Percentiles rank a stretch among this genome's conserved stretches.
These are phyloP conservation scores for Nigrospora oryzae DNA, from an alignment of 2,329 filamentous ascomycete genomes.

Conservation along the genomic window DNA sequence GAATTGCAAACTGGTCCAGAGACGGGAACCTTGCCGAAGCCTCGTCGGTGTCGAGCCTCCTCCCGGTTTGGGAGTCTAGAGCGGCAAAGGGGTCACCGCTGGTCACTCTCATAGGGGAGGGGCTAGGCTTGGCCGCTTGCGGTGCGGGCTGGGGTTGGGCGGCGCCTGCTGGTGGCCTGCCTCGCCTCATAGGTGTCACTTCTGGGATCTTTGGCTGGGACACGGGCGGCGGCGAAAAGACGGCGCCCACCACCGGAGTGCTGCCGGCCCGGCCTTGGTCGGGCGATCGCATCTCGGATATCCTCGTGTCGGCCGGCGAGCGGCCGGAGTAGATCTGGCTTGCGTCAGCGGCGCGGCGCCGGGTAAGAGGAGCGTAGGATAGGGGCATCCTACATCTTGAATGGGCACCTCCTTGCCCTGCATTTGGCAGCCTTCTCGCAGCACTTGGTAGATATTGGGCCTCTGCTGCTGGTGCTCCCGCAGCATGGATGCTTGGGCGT, in stretches of 20 bases:
- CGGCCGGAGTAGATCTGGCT: conserved; percentile 63
- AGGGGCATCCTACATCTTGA: conserved; percentile 62
- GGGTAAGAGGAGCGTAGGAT: background rate
- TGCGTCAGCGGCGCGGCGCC: conserved; percentile 4
- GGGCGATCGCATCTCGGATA: conserved; percentile 38
- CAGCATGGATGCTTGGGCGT: conserved; percentile 69
- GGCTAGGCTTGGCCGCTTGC: conserved; percentile 42
- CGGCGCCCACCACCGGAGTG: conserved; percentile 64
- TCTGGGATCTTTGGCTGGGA: conserved; percentile 72
- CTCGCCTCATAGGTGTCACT: conserved; percentile 88
- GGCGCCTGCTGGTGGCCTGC: conserved; percentile 57
- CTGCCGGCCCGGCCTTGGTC: conserved; percentile 39
- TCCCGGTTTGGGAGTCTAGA: conserved; percentile 59
- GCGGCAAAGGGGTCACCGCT: conserved; percentile 83
- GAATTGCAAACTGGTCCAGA: conserved; percentile 82
- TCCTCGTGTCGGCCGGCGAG: conserved; percentile 53
- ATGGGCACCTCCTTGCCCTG: conserved; percentile 80
- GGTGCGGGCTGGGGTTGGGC: conserved; percentile 27
- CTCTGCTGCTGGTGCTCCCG: conserved; percentile 69
- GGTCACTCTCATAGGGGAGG: conserved; percentile 62
- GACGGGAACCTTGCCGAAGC: conserved; percentile 80
- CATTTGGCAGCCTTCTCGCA: conserved; percentile 82
- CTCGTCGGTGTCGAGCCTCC: conserved; percentile 59
- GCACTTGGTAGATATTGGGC: conserved; percentile 90
- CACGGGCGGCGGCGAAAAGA: conserved; percentile 68